Conservation (phyloP, 169 alveolate species). For the Eimeria praecox region DNA sequence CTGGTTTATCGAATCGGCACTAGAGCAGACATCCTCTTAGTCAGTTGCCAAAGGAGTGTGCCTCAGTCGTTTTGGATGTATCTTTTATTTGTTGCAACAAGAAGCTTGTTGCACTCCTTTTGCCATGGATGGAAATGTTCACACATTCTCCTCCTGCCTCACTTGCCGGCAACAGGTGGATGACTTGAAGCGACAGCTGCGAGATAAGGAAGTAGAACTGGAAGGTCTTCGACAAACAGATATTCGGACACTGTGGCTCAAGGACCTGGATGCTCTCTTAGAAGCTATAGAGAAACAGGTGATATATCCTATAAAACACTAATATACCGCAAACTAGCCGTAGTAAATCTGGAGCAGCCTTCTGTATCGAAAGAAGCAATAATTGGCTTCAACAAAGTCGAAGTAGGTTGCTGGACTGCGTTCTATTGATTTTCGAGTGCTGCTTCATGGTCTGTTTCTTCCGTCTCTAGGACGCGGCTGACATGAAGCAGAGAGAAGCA, state of each 20-base stretch:
- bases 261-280: constrained; percentile 80
- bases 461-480: constrained; percentile 52
- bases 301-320: neutral
- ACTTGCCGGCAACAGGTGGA: constrained; percentile 61
- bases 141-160: neutral
- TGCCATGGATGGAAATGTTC: neutral
- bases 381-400: neutral
- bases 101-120: neutral
- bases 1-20: neutral
- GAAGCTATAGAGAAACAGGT: constrained; percentile 82
- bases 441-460: neutral
- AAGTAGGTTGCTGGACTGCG: neutral
- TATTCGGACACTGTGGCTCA: constrained; percentile 81
- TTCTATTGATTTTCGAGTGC: neutral
- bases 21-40: neutral
- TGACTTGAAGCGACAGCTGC: constrained; percentile 81
- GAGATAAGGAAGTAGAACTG: constrained; percentile 78
- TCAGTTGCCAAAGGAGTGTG: neutral
- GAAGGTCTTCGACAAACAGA: constrained; percentile 77
- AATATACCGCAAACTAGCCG: neutral
- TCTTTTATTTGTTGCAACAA: neutral
- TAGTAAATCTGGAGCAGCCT: neutral
- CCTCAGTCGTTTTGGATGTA: neutral
- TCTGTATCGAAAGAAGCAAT: neutral
- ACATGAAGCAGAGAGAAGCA: constrained; percentile 68